phyloP scores from a whole-genome alignment of 2,329 filamentous ascomycete genomes.

The Xylariaceae sp. region DNA sequence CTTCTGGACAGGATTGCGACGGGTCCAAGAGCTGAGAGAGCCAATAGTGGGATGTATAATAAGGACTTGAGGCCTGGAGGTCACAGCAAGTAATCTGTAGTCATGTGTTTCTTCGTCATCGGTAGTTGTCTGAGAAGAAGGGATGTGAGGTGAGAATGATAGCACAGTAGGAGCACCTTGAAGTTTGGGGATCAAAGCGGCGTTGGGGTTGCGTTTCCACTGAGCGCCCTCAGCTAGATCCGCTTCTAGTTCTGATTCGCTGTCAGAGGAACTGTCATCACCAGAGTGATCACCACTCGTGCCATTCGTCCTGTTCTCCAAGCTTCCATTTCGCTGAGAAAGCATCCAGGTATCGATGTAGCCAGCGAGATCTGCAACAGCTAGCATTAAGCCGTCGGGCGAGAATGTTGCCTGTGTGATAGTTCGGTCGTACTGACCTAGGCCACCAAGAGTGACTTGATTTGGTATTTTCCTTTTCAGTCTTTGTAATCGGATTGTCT shows the following conservation, averaged over 20 bases:
- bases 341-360: conserved; percentile 85
- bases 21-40: conserved; percentile 77
- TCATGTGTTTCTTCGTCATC: conserved; percentile 35
- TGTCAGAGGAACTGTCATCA: conserved; percentile 37
- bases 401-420: conserved; percentile 77
- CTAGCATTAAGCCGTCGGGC: conserved; percentile 72
- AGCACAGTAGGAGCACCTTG: conserved; percentile 61
- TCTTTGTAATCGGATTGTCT: conserved; percentile 47
- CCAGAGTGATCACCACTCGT: conserved; percentile 30
- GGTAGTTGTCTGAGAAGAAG: conserved; percentile 28
- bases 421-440: conserved; percentile 72
- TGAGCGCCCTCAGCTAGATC: conserved; percentile 53
- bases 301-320: conserved; percentile 30
- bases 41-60: conserved; percentile 78
- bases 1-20: conserved; percentile 70
- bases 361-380: conserved; percentile 75
- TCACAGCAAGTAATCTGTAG: conserved; percentile 52
- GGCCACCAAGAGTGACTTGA: conserved; percentile 57
- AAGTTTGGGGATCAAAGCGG: conserved; percentile 65
- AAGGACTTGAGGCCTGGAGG: conserved; percentile 60
- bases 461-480: conserved; percentile 52
- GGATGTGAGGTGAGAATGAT: conserved; percentile 58
- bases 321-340: conserved; percentile 45
- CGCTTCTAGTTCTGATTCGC: conserved; percentile 44
- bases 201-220: conserved; percentile 73